Conservation (phyloP, 306 rosid species). For the Hippophae tibetana region DNA sequence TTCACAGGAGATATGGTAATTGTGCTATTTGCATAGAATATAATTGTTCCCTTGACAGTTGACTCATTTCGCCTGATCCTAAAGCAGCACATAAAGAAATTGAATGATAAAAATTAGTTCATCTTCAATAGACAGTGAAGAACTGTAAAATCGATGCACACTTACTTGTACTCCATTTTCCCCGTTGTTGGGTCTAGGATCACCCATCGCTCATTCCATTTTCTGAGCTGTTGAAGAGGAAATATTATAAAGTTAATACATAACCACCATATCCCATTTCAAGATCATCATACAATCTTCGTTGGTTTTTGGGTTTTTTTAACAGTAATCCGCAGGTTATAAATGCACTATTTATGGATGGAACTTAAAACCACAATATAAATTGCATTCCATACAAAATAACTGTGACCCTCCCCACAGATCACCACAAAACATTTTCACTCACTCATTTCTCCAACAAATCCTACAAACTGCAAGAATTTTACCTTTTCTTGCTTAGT, state of each 20-base stretch:
- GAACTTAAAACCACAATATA: too few relatives aligned
- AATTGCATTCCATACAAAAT: too few relatives aligned
- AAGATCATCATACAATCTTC: background rate
- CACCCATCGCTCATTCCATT: slow-evolving; percentile 98
- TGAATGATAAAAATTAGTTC: slow-evolving; percentile 1
- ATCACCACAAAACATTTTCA: too few relatives aligned
- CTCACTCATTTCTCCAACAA: too few relatives aligned
- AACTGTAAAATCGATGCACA: slow-evolving; percentile 10
- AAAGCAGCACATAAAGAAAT: slow-evolving; percentile 13
- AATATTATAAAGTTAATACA: background rate
- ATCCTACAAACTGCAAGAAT: too few relatives aligned
- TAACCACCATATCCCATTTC: background rate
- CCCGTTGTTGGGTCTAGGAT: slow-evolving; percentile 89
- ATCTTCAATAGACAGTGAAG: slow-evolving; percentile 3
- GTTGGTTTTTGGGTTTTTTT: background rate
- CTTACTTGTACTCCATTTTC: slow-evolving; percentile 96
- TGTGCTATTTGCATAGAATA: slow-evolving; percentile 87
- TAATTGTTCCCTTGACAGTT: slow-evolving; percentile 64
- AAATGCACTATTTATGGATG: too few relatives aligned
- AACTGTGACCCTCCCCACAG: too few relatives aligned
- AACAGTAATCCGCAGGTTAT: background rate
- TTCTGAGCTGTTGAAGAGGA: slow-evolving; percentile 48
- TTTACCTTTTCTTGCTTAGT: too few relatives aligned
- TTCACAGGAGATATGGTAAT: slow-evolving; percentile 88
- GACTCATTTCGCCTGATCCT: slow-evolving; percentile 92